Base-by-base conservation (phyloP, 306 rosid genomes). In the Phaseolus lunatus region DNA sequence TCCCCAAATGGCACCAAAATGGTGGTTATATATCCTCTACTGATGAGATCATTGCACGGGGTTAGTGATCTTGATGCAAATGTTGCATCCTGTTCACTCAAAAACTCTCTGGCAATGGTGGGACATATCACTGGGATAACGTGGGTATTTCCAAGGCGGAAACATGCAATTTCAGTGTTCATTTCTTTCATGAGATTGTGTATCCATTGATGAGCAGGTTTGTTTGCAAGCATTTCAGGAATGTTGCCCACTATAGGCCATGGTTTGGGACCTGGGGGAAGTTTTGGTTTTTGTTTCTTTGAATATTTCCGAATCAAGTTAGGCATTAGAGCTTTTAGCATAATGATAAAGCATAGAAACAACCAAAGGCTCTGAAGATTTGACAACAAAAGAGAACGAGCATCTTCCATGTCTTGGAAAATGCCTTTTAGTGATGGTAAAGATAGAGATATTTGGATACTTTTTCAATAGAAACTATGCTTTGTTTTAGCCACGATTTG, bases 61-160 rank as follows among this genome's bases (percentile, higher is more conserved):
- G 74, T 77, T 4, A 65, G 2, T 0, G 85, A 65, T 8, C 87
- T 67, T 16, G 85, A 78, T 2, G 84, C 54, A 8, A 84, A 83
- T 7, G 20, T 26, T 9, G 80, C 47, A 16, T 86, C 87, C 0
- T 83, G 37, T 3, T 66, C 33, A 78, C 82, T 43, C 35, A 43
- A 67, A 5, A 41, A 67, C n/a, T 20, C 19, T 2, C 20, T 2
- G 3, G 72, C 72, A 67, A 67, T 22, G 7, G 20, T 13, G 35
- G 72, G 72, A 8, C 35, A 41, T 13, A 37, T 62, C 0, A 5
- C 50, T 6, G 9, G 78, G 53, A 19, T 77, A 9, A 31, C 67
- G 48, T 5, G 82, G 79, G 2, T 72, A 67, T 31, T 56, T 59
- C 16, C 84, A 67, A 1, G 74, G 56, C 37, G 41, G 41, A 59